Evolutionary conservation across 768 basidiomycete genomes (phyloP), one percentile per base, ranked within the genome.

Genomic region (Nidularia pulvinata): DNA sequence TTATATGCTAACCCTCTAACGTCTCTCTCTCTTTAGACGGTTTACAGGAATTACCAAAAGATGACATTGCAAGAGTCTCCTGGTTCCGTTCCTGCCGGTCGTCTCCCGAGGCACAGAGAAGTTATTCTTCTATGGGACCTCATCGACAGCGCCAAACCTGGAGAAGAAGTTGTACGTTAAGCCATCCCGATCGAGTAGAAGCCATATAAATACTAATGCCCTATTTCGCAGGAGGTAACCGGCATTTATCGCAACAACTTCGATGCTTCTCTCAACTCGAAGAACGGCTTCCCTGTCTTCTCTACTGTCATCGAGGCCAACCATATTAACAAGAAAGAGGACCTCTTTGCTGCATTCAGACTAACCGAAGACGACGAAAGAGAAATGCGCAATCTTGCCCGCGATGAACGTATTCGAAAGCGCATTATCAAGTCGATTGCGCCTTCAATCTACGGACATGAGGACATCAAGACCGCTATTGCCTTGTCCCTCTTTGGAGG

Each of bases 201-300:
- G 19, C 19, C 2, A 37, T 30, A 19, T 46, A 6, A 39, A 30
- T 5, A 11, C 25, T 49, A 42, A 43, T 54, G 56, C 66, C 48
- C 63, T 48, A 51, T 25, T 37, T 48, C 47, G 51, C 59, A 96
- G 95, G 97, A 99, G 81, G 87, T 98, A 16, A 98, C 97, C 11
- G 97, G 96, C 48, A 85, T 98, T 59, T 99, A 99, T 69, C 86
- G 95, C 60, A 99, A 99, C 75, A 98, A 98, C 69, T 99, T 98
- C 56, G 97, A 98, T 65, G 95, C 96, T 19, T 93, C 95, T 2
- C 84, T 99, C 61, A 99, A 99, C 69, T 87, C 93, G 30, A 98
- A 98, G 74, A 98, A 99, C 61, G 97, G 97, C 6, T 99, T 99
- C 76, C 97, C 97, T 1, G 97, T 99, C 33, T 99, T 99, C 76